A percentile compares a stretch with the other conserved stretches of the same genome.
Conservation (phyloP, 805 yeast species). For the Hanseniaspora nectarophila region DNA sequence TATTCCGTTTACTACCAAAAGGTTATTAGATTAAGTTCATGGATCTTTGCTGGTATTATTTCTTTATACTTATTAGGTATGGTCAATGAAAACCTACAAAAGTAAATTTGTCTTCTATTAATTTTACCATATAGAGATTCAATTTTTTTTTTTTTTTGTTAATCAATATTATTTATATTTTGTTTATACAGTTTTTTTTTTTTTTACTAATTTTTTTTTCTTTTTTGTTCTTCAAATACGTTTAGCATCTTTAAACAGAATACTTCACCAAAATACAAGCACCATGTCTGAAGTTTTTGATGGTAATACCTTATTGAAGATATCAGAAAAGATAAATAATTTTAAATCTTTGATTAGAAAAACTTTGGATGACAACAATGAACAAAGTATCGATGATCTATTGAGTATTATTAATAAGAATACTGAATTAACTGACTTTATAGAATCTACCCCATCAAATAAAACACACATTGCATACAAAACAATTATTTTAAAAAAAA, state of each 20-base stretch:
- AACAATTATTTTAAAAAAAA: conserved; percentile 8
- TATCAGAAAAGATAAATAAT: neutral
- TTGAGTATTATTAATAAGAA: neutral
- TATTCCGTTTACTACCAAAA: conserved; percentile 10
- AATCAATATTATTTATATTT: neutral
- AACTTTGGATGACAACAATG: neutral
- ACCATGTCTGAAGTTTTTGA: neutral
- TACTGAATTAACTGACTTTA: neutral
- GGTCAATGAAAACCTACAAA: conserved; percentile 8
- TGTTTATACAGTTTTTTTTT: no score
- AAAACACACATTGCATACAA: neutral
- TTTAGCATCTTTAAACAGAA: neutral
- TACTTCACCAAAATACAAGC: neutral
- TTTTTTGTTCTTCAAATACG: no score
- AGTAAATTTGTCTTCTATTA: neutral
- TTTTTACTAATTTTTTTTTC: no score
- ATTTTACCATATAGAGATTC: neutral
- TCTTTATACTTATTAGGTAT: conserved; percentile 9
- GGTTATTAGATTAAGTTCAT: conserved; percentile 8
- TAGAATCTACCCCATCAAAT: neutral
- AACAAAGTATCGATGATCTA: neutral
- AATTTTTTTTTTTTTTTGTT: neutral
- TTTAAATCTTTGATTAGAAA: neutral
- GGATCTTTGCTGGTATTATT: conserved; percentile 5
- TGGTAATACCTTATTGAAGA: neutral